Conservation (phyloP, 2,329 filamentous ascomycete genomes). For the Didymellaceae sp. region DNA sequence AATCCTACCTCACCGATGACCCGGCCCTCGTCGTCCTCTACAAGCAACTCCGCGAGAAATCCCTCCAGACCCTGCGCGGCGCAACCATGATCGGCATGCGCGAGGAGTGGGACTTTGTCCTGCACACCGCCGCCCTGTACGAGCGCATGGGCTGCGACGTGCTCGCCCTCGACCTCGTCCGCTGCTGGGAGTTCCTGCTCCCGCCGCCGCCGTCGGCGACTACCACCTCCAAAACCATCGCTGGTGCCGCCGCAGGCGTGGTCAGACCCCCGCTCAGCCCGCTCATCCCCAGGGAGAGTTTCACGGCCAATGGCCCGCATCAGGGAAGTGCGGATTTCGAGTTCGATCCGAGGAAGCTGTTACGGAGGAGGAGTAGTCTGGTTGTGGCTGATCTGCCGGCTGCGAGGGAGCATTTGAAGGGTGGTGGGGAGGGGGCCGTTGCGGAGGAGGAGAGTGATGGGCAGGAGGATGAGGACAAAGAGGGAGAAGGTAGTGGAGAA, state of each 20-base stretch:
- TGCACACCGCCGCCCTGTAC: slow-evolving; percentile 84
- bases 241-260: too few relatives aligned
- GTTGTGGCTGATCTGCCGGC: slow-evolving; percentile 81
- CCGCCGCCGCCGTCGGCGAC: slow-evolving; percentile 51
- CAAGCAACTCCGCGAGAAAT: slow-evolving; percentile 80
- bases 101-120: slow-evolving; percentile 86
- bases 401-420: slow-evolving; percentile 31
- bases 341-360: slow-evolving; percentile 69
- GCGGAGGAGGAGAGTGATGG: slow-evolving; percentile 25
- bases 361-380: slow-evolving; percentile 75
- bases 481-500: slow-evolving; percentile 37
- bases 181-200: slow-evolving; percentile 79
- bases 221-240: slow-evolving; percentile 17
- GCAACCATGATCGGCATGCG: slow-evolving; percentile 79
- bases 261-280: slow-evolving; percentile 36
- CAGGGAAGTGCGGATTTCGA: slow-evolving; percentile 40
- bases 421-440: too few relatives aligned
- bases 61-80: slow-evolving; percentile 82
- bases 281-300: slow-evolving; percentile 34
- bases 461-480: slow-evolving; percentile 44
- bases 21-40: slow-evolving; percentile 89
- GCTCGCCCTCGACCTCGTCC: slow-evolving; percentile 82
- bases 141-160: slow-evolving; percentile 93
- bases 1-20: slow-evolving; percentile 86
- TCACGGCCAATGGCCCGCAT: slow-evolving; percentile 25